A percentile compares a stretch with the other conserved stretches of the same genome.
These are phyloP conservation scores for Sphagnurus paluster DNA, from an alignment of 1,284 basidiomycete genomes.

Conservation along the genomic window DNA sequence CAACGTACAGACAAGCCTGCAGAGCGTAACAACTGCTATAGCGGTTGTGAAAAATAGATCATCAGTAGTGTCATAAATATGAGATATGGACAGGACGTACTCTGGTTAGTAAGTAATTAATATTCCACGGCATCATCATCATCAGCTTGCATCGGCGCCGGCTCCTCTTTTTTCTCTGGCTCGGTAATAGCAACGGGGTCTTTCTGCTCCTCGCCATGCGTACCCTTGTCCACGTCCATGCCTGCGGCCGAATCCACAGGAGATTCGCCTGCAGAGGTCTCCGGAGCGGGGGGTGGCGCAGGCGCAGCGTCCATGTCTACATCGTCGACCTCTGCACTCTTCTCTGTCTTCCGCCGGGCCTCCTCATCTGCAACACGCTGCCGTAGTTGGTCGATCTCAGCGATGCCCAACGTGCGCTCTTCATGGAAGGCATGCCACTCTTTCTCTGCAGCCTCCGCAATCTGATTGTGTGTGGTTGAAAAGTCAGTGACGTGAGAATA, in stretches of 20 bases:
- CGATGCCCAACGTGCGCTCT: conserved; percentile 58
- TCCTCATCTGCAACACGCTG: conserved; percentile 68
- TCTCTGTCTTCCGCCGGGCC: conserved; percentile 43
- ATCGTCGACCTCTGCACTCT: conserved; percentile 23
- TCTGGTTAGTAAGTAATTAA: conserved; percentile 27
- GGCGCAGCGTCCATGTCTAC: conserved; percentile 27
- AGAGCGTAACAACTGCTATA: conserved; percentile 17
- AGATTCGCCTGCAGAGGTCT: conserved; percentile 14
- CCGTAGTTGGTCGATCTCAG: conserved; percentile 62
- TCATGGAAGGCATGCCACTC: conserved; percentile 66
- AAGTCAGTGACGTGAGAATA: conserved; percentile 6
- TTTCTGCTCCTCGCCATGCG: conserved; percentile 34
- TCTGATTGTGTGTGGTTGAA: conserved; percentile 39
- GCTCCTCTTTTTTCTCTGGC: conserved; percentile 45
- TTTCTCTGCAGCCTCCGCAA: conserved; percentile 59
- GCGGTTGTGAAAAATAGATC: not conserved
- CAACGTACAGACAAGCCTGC: conserved; percentile 23
- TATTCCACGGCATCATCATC: conserved; percentile 47
- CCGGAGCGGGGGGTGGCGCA: conserved; percentile 15
- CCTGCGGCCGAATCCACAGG: conserved; percentile 28
- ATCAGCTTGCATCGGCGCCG: conserved; percentile 43
- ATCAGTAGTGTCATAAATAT: not conserved
- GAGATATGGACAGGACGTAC: not conserved
- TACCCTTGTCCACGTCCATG: conserved; percentile 44
- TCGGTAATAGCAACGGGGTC: conserved; percentile 30